A percentile compares a stretch with the other conserved stretches of the same genome.
Evolutionary conservation across 2,329 filamentous ascomycete species (phyloP).

Genomic region (Leptographium wingfieldii): DNA sequence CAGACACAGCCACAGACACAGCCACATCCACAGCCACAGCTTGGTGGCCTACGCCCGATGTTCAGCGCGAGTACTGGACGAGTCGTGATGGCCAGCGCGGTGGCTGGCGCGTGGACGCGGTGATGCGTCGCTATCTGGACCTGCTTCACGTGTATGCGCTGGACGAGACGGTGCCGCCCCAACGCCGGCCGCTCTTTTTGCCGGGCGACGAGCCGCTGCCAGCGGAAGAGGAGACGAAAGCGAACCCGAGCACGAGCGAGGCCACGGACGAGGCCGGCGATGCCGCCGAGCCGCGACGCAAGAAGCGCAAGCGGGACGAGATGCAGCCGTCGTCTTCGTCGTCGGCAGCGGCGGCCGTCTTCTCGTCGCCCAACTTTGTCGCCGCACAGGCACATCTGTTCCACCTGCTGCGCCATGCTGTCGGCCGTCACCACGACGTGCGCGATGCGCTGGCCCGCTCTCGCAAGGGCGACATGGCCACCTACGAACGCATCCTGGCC

Average conservation of each 20-base stretch:
- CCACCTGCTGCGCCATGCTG: conserved; percentile 73
- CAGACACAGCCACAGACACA: not conserved
- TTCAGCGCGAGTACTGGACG: conserved; percentile 73
- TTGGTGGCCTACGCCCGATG: conserved; percentile 9
- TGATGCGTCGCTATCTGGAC: conserved; percentile 78
- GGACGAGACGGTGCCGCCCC: conserved; percentile 48
- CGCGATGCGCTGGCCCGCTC: conserved; percentile 69
- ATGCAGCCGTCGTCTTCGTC: not conserved
- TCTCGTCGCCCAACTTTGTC: conserved; percentile 48
- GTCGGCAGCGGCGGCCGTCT: not conserved
- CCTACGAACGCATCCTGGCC: conserved; percentile 62
- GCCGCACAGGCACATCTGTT: conserved; percentile 89
- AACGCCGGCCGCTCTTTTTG: conserved; percentile 60
- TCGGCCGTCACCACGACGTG: conserved; percentile 68
- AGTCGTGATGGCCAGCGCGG: conserved; percentile 58
- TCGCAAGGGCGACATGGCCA: conserved; percentile 56
- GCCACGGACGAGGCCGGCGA: conserved; percentile 5
- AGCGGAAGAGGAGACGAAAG: conserved; percentile 27
- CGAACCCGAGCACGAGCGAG: not conserved
- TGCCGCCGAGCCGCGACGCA: conserved; percentile 28
- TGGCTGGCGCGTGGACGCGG: conserved; percentile 79
- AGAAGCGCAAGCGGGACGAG: conserved; percentile 32
- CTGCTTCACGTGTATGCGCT: conserved; percentile 74
- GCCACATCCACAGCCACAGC: not conserved
- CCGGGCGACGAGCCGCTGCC: conserved; percentile 35